phyloP scores from a whole-genome alignment of 371 early-diverging fungal species.

The Smittium mucronatum region DNA sequence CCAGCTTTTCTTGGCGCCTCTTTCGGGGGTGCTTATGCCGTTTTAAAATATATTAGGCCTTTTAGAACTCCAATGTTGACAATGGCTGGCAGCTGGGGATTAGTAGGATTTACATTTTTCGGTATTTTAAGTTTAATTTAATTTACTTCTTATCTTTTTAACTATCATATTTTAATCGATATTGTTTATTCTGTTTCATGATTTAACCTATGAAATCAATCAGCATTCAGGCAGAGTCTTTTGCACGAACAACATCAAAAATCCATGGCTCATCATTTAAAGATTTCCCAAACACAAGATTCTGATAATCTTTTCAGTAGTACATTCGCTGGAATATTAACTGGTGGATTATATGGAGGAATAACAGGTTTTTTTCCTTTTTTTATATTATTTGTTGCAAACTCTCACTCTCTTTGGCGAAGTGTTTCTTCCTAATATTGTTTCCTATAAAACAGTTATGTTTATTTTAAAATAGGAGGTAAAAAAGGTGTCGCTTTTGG shows the following conservation, averaged over 20 bases:
- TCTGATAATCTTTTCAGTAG: slow-evolving; percentile 29
- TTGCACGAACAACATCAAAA: slow-evolving; percentile 19
- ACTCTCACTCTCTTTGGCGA: neutral
- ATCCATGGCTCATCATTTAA: slow-evolving; percentile 13
- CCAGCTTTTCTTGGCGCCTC: neutral
- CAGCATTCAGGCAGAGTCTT: slow-evolving; percentile 21
- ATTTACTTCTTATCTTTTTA: neutral
- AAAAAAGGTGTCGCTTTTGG: slow-evolving; percentile 5
- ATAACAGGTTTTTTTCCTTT: slow-evolving; percentile 12
- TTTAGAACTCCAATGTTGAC: neutral
- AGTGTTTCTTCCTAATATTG: neutral
- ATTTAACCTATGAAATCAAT: neutral
- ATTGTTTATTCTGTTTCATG: neutral
- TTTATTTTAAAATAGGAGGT: slow-evolving; percentile 8
- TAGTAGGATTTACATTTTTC: slow-evolving; percentile 3
- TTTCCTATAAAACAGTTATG: neutral
- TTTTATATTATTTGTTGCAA: neutral
- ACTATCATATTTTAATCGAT: neutral
- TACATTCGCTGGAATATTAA: slow-evolving; percentile 18
- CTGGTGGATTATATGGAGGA: slow-evolving; percentile 22
- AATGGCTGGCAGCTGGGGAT: slow-evolving; percentile 11
- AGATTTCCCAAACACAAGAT: slow-evolving; percentile 16
- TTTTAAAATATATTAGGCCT: slow-evolving; percentile 4
- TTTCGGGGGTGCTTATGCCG: neutral
- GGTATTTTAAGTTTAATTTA: neutral